A percentile compares a stretch with the other conserved stretches of the same genome.
Conservation (phyloP, 2,329 filamentous ascomycete genomes). For the Metarhizium rileyi region DNA sequence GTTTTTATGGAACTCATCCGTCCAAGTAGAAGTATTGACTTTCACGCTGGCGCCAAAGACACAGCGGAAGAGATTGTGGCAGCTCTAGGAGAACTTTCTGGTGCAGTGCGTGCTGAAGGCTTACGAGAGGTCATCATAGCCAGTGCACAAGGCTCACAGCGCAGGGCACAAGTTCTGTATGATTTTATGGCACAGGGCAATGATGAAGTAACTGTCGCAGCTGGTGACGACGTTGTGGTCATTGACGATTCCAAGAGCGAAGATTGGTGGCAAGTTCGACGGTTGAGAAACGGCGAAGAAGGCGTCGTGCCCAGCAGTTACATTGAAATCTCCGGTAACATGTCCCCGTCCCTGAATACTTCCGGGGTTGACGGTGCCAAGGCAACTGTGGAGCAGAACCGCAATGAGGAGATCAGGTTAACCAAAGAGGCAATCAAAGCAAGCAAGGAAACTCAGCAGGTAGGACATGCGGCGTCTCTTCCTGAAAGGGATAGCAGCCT, state of each 20-base stretch:
- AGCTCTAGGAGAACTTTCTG: slow-evolving; percentile 79
- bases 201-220: slow-evolving; percentile 86
- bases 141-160: slow-evolving; percentile 57
- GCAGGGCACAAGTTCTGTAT: slow-evolving; percentile 80
- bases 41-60: slow-evolving; percentile 94
- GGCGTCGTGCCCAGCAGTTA: slow-evolving; percentile 96
- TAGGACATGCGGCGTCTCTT: slow-evolving; percentile 68
- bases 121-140: slow-evolving; percentile 80
- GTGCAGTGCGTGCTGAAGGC: slow-evolving; percentile 72
- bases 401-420: slow-evolving; percentile 71
- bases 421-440: slow-evolving; percentile 68
- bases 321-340: slow-evolving; percentile 71
- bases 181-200: slow-evolving; percentile 96
- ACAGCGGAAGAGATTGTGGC: slow-evolving; percentile 89
- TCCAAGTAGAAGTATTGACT: slow-evolving; percentile 91
- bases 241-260: slow-evolving; percentile 87
- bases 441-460: slow-evolving; percentile 48
- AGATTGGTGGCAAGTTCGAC: slow-evolving; percentile 95
- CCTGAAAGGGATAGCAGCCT: slow-evolving; percentile 75
- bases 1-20: slow-evolving; percentile 89
- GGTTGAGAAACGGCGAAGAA: slow-evolving; percentile 85
- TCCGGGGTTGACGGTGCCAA: slow-evolving; percentile 39
- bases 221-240: slow-evolving; percentile 84
- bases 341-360: slow-evolving; percentile 35
- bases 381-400: slow-evolving; percentile 68